phyloP scores from a whole-genome alignment of 129 eudicot genomes.

The Pseudognaphalium luteoalbum region DNA sequence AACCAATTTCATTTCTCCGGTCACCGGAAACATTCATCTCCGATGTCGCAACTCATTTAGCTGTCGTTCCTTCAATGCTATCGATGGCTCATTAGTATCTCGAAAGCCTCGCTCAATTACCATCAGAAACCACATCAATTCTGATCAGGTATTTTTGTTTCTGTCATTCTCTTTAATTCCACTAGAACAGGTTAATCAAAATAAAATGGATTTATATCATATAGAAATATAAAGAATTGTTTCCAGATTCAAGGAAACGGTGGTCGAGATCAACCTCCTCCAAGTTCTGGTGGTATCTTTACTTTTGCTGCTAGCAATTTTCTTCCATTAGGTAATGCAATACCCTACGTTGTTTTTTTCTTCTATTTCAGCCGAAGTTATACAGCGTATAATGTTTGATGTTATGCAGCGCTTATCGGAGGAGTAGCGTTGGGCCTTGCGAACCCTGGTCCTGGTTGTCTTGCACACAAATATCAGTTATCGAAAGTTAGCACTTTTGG shows the following conservation, averaged over 20 bases:
- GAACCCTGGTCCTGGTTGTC: constrained; percentile 75
- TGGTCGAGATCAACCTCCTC: constrained; percentile 26
- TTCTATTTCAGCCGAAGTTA: neutral
- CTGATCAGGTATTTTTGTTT: constrained; percentile 40
- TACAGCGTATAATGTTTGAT: constrained; percentile 17
- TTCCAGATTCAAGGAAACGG: constrained; percentile 43
- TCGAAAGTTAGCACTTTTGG: constrained; percentile 79
- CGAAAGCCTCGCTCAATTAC: constrained; percentile 34
- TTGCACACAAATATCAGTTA: constrained; percentile 61
- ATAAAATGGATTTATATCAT: neutral
- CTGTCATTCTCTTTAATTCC: neutral
- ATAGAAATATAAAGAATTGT: neutral
- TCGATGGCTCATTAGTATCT: constrained; percentile 22
- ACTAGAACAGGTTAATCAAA: neutral
- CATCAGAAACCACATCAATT: constrained; percentile 33
- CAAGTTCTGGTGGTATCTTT: neutral
- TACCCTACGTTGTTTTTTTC: neutral
- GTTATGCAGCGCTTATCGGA: constrained; percentile 69
- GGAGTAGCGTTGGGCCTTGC: constrained; percentile 73
- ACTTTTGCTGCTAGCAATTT: constrained; percentile 54
- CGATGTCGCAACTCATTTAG: constrained; percentile 19
- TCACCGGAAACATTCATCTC: constrained; percentile 34
- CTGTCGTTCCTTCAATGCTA: neutral
- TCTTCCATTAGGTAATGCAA: constrained; percentile 62
- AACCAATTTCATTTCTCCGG: constrained; percentile 22